A percentile compares a stretch with the other conserved stretches of the same genome.
Conservation (phyloP, 2,329 filamentous ascomycete species). For the Fusarium poae region DNA sequence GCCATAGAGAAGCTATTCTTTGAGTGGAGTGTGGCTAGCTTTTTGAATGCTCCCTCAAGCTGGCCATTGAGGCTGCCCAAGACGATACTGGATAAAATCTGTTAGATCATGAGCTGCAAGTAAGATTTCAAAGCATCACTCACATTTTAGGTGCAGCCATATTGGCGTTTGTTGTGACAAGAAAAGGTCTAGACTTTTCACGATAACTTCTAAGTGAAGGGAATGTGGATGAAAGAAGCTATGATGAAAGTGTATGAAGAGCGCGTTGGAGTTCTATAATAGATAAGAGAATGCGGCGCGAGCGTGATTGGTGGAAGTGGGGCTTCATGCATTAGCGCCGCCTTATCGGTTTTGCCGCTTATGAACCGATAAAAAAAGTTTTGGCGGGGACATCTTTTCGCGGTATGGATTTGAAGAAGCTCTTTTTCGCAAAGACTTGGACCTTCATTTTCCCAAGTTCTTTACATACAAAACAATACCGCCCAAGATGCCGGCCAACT, state of each 20-base stretch:
- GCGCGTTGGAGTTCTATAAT: conserved; percentile 26
- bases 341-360: conserved; percentile 56
- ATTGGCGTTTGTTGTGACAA: conserved; percentile 22
- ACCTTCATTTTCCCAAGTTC: conserved; percentile 37
- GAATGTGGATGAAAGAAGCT: conserved; percentile 32
- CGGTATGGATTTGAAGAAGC: conserved; percentile 35
- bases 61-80: conserved; percentile 86
- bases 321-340: conserved; percentile 19
- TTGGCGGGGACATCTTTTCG: conserved; percentile 48
- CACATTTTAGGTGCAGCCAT: conserved; percentile 67
- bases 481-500: conserved; percentile 70
- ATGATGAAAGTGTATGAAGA: conserved; percentile 38
- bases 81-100: conserved; percentile 71
- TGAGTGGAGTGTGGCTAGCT: conserved; percentile 81
- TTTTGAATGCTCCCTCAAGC: conserved; percentile 80
- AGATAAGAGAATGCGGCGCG: conserved; percentile 54
- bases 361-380: conserved; percentile 54
- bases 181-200: conserved; percentile 13
- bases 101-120: conserved; percentile 17
- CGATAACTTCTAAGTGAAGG: conserved; percentile 16
- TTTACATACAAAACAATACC: conserved; percentile 46
- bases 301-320: conserved; percentile 50
- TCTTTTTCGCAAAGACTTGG: conserved; percentile 42
- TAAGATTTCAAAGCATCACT: conserved; percentile 26
- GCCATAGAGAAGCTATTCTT: conserved; percentile 93